Conservation (phyloP, 176 grass and related monocot species). For the Secale cereale region DNA sequence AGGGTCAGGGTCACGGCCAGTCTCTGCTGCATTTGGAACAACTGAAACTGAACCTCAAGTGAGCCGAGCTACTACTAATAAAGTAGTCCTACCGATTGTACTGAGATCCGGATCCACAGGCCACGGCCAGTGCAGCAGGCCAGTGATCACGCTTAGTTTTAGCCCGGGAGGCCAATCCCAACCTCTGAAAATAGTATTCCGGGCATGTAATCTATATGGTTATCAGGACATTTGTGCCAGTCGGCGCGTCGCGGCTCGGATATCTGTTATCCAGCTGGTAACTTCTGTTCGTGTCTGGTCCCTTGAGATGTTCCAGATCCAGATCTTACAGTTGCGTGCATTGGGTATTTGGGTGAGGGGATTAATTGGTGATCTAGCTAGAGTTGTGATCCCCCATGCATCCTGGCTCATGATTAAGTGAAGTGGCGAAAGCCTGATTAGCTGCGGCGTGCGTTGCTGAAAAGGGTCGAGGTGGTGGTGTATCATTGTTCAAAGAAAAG, state of each 20-base stretch:
- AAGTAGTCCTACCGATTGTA: neutral
- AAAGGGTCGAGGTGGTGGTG: constrained; percentile 15
- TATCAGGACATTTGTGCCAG: neutral
- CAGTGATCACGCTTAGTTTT: constrained; percentile 27
- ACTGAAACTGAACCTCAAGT: constrained; percentile 2
- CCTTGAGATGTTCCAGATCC: constrained; percentile 22
- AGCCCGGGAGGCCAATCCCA: neutral
- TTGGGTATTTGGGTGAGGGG: neutral
- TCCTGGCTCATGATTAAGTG: constrained; percentile 30
- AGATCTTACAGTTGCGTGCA: constrained; percentile 24
- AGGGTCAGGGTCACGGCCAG: neutral
- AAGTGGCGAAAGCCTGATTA: constrained; percentile 49
- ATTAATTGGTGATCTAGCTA: constrained; percentile 8
- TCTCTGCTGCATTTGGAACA: constrained; percentile 27
- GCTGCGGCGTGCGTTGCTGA: constrained; percentile 28
- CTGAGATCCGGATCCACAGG: constrained; percentile 39
- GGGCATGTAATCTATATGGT: neutral
- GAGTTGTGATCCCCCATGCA: constrained; percentile 30
- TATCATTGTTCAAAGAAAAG: constrained; percentile 36
- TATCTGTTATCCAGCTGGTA: constrained; percentile 2
- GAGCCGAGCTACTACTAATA: neutral
- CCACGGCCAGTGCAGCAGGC: constrained; percentile 9
- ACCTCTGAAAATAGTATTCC: constrained; percentile 11
- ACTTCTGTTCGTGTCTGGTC: neutral
- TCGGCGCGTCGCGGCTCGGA: neutral